Evolutionary conservation across 2,329 filamentous ascomycete genomes (phyloP).

Genomic region (Ophidiomyces ophidiicola): DNA sequence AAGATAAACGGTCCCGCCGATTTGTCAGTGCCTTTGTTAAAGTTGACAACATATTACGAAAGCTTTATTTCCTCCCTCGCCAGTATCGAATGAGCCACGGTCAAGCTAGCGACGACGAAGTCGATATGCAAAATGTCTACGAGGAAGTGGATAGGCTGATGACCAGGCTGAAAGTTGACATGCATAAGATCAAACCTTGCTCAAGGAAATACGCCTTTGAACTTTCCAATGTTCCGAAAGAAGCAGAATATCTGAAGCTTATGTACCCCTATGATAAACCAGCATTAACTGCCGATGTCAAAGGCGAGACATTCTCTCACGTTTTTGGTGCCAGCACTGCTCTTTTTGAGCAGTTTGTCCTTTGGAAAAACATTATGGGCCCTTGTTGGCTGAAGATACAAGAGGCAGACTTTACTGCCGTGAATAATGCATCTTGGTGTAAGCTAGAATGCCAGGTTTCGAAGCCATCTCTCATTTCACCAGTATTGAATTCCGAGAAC

Average conservation of each 20-base stretch:
- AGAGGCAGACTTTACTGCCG: conserved; percentile 65
- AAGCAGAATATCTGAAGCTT: conserved; percentile 87
- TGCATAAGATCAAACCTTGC: conserved; percentile 89
- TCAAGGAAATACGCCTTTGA: conserved; percentile 94
- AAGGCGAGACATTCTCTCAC: conserved; percentile 82
- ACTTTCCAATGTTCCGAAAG: conserved; percentile 70
- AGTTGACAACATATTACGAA: conserved; percentile 84
- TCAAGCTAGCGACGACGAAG: conserved; percentile 59
- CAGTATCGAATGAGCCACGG: conserved; percentile 48
- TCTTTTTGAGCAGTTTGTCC: conserved; percentile 92
- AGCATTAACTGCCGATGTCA: conserved; percentile 54
- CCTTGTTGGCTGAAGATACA: conserved; percentile 93
- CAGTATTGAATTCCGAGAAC: conserved; percentile 64
- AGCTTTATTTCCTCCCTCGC: conserved; percentile 84
- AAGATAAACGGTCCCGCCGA: conserved; percentile 66
- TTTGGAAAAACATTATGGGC: conserved; percentile 99
- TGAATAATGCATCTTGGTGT: conserved; percentile 93
- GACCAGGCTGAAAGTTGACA: conserved; percentile 69
- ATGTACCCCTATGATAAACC: conserved; percentile 86
- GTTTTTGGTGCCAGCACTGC: conserved; percentile 89
- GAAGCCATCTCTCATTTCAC: conserved; percentile 63
- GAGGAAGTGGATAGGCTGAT: conserved; percentile 79
- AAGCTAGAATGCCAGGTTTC: conserved; percentile 79
- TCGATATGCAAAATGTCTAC: conserved; percentile 82
- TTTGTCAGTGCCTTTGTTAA: conserved; percentile 93